These are phyloP conservation scores for Penicillium atrosanguineum DNA, from an alignment of 495 filamentous ascomycete genomes.

Conservation along the genomic window DNA sequence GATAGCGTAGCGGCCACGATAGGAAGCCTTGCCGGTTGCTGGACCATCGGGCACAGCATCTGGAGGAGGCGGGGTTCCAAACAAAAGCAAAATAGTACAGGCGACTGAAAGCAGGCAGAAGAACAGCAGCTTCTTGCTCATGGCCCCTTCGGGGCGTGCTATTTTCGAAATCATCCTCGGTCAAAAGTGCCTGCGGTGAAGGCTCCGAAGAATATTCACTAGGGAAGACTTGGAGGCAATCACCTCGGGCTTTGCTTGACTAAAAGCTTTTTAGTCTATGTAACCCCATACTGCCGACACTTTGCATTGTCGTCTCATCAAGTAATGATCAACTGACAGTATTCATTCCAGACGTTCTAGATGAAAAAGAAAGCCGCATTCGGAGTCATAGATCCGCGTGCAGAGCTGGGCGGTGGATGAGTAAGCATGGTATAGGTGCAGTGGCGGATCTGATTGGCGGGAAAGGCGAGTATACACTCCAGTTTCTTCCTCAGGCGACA, in stretches of 20 bases:
- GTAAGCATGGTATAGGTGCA: background rate
- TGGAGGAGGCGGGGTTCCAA: conserved; percentile 3
- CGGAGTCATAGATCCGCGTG: background rate
- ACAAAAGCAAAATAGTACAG: conserved; percentile 10
- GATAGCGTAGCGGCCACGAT: conserved; percentile 11
- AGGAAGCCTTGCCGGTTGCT: background rate
- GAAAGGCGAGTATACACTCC: background rate
- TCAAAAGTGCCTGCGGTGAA: background rate
- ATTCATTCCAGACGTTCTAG: too few relatives aligned
- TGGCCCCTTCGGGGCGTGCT: background rate
- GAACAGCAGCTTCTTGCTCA: conserved; percentile 13
- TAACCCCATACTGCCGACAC: background rate
- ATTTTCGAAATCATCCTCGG: background rate
- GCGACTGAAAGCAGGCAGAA: conserved; percentile 12
- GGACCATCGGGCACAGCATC: background rate
- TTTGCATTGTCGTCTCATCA: background rate
- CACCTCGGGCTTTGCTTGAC: background rate
- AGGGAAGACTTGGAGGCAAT: background rate
- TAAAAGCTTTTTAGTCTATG: background rate
- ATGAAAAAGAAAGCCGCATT: background rate
- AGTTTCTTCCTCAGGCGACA: background rate
- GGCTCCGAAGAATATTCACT: background rate
- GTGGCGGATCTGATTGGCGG: background rate
- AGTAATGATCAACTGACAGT: background rate
- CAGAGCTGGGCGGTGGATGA: background rate